Percentiles rank a stretch among this genome's conserved stretches.
Conservation (phyloP, 768 basidiomycete genomes). For the Chalciporus chontae region DNA sequence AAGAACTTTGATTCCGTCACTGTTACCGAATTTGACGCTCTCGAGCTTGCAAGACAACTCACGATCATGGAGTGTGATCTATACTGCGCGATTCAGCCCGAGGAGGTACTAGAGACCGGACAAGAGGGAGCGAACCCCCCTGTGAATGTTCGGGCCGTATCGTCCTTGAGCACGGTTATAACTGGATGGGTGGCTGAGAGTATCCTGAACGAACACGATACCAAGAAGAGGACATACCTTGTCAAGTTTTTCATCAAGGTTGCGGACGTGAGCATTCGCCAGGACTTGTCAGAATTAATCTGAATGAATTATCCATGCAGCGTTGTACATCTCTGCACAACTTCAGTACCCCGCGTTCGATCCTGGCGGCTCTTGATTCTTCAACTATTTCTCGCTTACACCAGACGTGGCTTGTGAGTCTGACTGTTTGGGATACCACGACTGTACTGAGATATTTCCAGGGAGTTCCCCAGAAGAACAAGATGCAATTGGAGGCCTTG, state of each 20-base stretch:
- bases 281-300: slow-evolving; percentile 5
- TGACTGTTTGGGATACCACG: background rate
- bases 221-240: slow-evolving; percentile 72
- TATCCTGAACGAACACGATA: slow-evolving; percentile 86
- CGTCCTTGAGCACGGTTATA: slow-evolving; percentile 84
- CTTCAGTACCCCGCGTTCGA: slow-evolving; percentile 89
- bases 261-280: slow-evolving; percentile 63
- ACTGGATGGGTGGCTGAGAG: slow-evolving; percentile 97
- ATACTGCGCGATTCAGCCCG: slow-evolving; percentile 81
- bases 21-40: slow-evolving; percentile 87
- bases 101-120: slow-evolving; percentile 84
- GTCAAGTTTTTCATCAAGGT: slow-evolving; percentile 95
- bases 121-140: slow-evolving; percentile 64
- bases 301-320: slow-evolving; percentile 39
- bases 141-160: slow-evolving; percentile 77
- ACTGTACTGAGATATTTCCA: slow-evolving; percentile 30
- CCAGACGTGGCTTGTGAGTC: slow-evolving; percentile 91
- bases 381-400: slow-evolving; percentile 89
- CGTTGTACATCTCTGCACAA: slow-evolving; percentile 82
- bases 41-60: slow-evolving; percentile 91
- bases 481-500: slow-evolving; percentile 69
- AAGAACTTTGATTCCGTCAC: slow-evolving; percentile 59
- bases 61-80: slow-evolving; percentile 91
- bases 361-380: slow-evolving; percentile 92
- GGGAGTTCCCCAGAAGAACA: slow-evolving; percentile 86